phyloP scores from a whole-genome alignment of 2,329 filamentous ascomycete species.

The Leptoxyphium fumago region DNA sequence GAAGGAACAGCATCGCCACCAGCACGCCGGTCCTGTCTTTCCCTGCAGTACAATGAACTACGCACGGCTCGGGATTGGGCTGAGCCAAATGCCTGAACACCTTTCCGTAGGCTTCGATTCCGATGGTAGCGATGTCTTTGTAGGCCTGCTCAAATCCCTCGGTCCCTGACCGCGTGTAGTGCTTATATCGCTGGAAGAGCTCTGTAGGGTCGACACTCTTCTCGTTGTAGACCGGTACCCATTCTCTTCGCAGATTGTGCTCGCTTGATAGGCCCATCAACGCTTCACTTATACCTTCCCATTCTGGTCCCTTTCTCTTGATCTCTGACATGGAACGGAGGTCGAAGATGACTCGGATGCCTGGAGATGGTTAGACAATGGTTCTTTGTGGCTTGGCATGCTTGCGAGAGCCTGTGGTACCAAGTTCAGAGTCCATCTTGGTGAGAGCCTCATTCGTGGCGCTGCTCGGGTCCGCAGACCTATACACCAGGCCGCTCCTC shows the following conservation, averaged over 20 bases:
- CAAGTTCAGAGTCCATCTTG: conserved; percentile 28
- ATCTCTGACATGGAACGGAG: conserved; percentile 50
- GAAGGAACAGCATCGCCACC: conserved; percentile 47
- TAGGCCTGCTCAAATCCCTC: conserved; percentile 52
- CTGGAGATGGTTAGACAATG: conserved; percentile 21
- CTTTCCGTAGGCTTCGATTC: conserved; percentile 37
- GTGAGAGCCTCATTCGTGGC: conserved; percentile 40
- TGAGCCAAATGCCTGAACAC: conserved; percentile 46
- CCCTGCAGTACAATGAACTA: conserved; percentile 62
- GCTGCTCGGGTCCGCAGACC: conserved; percentile 51
- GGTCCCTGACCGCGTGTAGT: conserved; percentile 42
- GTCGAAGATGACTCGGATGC: conserved; percentile 54
- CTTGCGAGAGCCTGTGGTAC: conserved; percentile 10
- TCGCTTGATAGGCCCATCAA: conserved; percentile 15
- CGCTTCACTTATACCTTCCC: conserved; percentile 15
- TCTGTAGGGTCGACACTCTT: conserved; percentile 47
- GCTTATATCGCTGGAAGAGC: conserved; percentile 43
- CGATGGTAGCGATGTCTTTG: conserved; percentile 42
- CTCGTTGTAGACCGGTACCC: conserved; percentile 50
- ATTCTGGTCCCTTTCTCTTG: conserved; percentile 24
- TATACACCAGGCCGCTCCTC: conserved; percentile 44
- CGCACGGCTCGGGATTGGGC: conserved; percentile 31
- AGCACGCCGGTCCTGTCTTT: conserved; percentile 66
- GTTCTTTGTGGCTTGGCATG: neutral
- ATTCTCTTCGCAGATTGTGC: conserved; percentile 40